Evolutionary conservation across 768 basidiomycete species (phyloP).

Genomic region (Lactarius hengduanensis): DNA sequence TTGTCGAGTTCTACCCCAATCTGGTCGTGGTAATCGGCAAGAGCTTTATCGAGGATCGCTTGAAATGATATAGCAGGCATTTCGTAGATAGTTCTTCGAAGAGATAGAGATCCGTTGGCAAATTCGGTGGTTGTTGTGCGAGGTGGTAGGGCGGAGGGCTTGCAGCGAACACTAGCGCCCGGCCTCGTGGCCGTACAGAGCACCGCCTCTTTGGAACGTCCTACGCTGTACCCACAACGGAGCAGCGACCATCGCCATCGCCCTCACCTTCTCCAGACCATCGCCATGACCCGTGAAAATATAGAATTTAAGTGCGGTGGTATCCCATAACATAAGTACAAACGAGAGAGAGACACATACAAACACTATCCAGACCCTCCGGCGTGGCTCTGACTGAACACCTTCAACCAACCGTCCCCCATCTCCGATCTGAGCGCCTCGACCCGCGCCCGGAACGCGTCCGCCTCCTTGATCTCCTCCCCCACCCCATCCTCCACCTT

Average conservation of each 20-base stretch:
- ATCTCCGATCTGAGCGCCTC: slow-evolving; percentile 85
- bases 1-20: slow-evolving; percentile 1
- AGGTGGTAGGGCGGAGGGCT: not conserved
- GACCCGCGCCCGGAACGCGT: slow-evolving; percentile 71
- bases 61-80: not conserved
- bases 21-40: not conserved
- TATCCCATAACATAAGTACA: slow-evolving; percentile 9
- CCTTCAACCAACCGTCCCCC: slow-evolving; percentile 87
- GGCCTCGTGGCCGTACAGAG: not conserved
- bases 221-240: too few species aligned
- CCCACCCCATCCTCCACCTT: slow-evolving; percentile 31
- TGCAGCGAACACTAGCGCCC: not conserved
- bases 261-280: too few species aligned
- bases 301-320: slow-evolving; percentile 4
- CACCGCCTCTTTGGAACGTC: too few species aligned
- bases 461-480: slow-evolving; percentile 51
- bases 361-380: slow-evolving; percentile 11
- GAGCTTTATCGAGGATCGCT: not conserved
- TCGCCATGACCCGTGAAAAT: not conserved
- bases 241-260: too few species aligned
- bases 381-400: slow-evolving; percentile 65
- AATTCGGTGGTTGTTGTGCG: not conserved
- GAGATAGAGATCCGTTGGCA: not conserved
- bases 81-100: not conserved
- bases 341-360: not conserved